Evolutionary conservation across 768 basidiomycete species (phyloP).

Genomic region (Cystofilobasidium bisporidii): DNA sequence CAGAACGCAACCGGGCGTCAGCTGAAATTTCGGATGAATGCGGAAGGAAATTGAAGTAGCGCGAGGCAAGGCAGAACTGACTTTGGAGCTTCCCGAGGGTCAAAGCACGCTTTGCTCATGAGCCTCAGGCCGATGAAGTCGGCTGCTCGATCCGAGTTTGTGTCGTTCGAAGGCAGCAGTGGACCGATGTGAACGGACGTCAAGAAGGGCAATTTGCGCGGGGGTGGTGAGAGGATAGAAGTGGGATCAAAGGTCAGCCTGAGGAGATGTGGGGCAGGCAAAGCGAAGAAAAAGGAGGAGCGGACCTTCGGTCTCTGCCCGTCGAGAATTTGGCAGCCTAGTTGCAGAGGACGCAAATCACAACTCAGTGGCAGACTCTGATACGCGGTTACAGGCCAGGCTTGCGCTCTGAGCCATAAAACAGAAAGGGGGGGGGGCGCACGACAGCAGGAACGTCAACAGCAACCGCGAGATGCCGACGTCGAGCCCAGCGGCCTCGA

Average conservation of each 20-base stretch:
- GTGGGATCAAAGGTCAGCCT: no score
- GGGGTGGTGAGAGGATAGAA: no score
- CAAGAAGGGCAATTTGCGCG: no score
- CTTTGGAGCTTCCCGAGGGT: conserved; percentile 67
- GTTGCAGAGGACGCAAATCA: background rate
- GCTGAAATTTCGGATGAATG: no score
- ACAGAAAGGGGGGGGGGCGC: conserved; percentile 29
- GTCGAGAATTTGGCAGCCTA: conserved; percentile 72
- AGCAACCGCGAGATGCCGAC: conserved; percentile 47
- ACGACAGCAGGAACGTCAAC: conserved; percentile 49
- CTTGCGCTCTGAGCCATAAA: no score
- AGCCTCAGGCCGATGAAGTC: conserved; percentile 75
- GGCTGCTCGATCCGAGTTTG: no score
- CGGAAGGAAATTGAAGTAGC: background rate
- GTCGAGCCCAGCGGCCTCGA: conserved; percentile 50
- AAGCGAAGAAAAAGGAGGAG: no score
- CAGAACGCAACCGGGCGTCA: conserved; percentile 1
- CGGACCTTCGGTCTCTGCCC: conserved; percentile 68
- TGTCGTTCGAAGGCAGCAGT: no score
- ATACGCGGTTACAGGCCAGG: no score
- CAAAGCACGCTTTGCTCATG: conserved; percentile 72
- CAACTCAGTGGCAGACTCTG: conserved; percentile 9
- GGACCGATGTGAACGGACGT: no score
- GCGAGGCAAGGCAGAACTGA: conserved; percentile 35
- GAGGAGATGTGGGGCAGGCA: no score